Evolutionary conservation across 176 grass and related monocot species (phyloP).

Genomic region (Alopecurus myosuroides): DNA sequence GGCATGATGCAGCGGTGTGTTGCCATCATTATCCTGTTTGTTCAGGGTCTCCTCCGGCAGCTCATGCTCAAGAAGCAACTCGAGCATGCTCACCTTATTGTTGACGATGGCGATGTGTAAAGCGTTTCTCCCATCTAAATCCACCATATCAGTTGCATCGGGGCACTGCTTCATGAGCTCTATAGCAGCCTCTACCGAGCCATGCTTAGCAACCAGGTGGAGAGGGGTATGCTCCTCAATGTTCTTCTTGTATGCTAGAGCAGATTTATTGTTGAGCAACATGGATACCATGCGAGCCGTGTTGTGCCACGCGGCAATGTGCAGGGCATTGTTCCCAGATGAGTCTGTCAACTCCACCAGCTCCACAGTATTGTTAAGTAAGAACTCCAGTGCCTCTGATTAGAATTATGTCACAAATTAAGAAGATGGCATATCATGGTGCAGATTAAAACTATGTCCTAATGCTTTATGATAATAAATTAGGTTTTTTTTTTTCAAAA

Average conservation of each 20-base stretch:
- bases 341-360: not conserved
- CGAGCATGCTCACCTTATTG: not conserved
- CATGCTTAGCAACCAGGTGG: not conserved
- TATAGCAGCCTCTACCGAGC: not conserved
- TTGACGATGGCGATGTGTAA: not conserved
- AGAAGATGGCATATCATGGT: not conserved
- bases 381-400: not conserved
- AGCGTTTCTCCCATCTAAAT: not conserved
- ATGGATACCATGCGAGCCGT: not conserved
- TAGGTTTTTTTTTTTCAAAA: too few species aligned
- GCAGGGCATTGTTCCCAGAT: not conserved
- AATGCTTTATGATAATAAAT: not conserved
- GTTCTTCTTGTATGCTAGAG: not conserved
- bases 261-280: not conserved
- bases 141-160: not conserved
- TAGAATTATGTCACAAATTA: not conserved
- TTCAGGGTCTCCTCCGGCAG: not conserved
- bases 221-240: not conserved
- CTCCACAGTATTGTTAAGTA: not conserved
- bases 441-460: not conserved
- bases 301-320: constrained; percentile 2
- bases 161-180: constrained; percentile 10
- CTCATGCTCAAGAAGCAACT: not conserved
- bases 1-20: constrained; percentile 23
- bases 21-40: not conserved